phyloP scores from a whole-genome alignment of 306 rosid genomes.

The Casuarina glauca region DNA sequence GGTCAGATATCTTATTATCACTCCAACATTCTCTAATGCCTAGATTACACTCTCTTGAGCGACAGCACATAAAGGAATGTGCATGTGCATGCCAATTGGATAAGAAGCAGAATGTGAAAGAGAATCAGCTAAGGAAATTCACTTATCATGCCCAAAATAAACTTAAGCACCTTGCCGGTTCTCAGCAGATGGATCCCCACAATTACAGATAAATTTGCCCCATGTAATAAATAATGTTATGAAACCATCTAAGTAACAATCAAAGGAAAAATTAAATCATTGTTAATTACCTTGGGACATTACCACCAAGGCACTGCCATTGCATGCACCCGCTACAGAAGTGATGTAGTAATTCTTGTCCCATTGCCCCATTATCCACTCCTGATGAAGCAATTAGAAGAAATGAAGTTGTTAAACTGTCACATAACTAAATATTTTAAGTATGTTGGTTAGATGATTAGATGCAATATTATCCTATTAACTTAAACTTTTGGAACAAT shows the following conservation, averaged over 20 bases:
- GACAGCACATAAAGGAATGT: background rate
- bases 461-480: too few relatives aligned
- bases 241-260: background rate
- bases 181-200: background rate
- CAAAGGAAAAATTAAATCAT: background rate
- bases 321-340: conserved; percentile 42
- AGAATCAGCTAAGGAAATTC: background rate
- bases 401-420: conserved; percentile 2
- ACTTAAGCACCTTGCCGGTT: background rate
- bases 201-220: background rate
- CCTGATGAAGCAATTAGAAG: conserved; percentile 28
- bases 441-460: too few relatives aligned
- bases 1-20: background rate
- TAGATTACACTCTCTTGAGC: background rate
- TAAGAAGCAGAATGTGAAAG: background rate
- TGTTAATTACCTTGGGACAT: conserved; percentile 44
- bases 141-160: background rate
- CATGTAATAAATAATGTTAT: background rate
- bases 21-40: background rate
- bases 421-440: background rate
- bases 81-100: background rate
- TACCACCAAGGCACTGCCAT: conserved; percentile 45
- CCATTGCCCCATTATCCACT: conserved; percentile 54
- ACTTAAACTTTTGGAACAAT: too few relatives aligned
- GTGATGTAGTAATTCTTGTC: conserved; percentile 50